Evolutionary conservation across 495 filamentous ascomycete genomes (phyloP).

Genomic region (Neurospora sublineolata): DNA sequence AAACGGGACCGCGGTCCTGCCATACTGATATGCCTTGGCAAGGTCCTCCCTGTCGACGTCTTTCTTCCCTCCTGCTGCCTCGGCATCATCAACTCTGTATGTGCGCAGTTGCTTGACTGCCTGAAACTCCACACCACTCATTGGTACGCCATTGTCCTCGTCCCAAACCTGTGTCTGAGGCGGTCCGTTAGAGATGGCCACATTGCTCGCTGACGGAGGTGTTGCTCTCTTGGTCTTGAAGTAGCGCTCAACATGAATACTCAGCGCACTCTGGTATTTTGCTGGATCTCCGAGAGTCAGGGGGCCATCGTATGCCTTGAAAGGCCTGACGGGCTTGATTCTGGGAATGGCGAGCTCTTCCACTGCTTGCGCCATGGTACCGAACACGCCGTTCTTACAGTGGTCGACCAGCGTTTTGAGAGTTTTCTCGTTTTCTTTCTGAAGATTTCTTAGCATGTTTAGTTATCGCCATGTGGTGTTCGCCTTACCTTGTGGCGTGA

Average conservation of each 20-base stretch:
- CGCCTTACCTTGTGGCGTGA: slow-evolving; percentile 46
- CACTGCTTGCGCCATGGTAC: slow-evolving; percentile 76
- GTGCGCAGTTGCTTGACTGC: slow-evolving; percentile 58
- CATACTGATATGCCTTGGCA: slow-evolving; percentile 89
- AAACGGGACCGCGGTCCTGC: slow-evolving; percentile 82
- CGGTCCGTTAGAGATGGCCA: slow-evolving; percentile 42
- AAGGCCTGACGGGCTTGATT: slow-evolving; percentile 58
- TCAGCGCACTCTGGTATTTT: slow-evolving; percentile 63
- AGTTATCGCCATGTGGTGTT: background rate
- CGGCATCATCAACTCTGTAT: slow-evolving; percentile 69
- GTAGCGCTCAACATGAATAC: slow-evolving; percentile 83
- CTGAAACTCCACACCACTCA: slow-evolving; percentile 39
- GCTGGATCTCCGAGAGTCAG: slow-evolving; percentile 69
- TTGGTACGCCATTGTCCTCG: slow-evolving; percentile 33
- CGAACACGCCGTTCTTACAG: slow-evolving; percentile 56
- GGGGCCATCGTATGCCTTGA: slow-evolving; percentile 65
- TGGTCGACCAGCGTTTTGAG: slow-evolving; percentile 51
- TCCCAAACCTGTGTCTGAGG: slow-evolving; percentile 39
- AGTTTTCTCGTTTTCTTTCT: slow-evolving; percentile 50
- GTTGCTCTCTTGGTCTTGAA: slow-evolving; percentile 68
- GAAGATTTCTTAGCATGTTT: background rate
- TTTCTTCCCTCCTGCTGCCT: slow-evolving; percentile 64
- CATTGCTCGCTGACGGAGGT: slow-evolving; percentile 62
- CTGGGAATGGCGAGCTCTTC: slow-evolving; percentile 58
- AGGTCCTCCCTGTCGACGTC: slow-evolving; percentile 78